Conservation (phyloP, 768 basidiomycete species). For the Amanita fuliginea region DNA sequence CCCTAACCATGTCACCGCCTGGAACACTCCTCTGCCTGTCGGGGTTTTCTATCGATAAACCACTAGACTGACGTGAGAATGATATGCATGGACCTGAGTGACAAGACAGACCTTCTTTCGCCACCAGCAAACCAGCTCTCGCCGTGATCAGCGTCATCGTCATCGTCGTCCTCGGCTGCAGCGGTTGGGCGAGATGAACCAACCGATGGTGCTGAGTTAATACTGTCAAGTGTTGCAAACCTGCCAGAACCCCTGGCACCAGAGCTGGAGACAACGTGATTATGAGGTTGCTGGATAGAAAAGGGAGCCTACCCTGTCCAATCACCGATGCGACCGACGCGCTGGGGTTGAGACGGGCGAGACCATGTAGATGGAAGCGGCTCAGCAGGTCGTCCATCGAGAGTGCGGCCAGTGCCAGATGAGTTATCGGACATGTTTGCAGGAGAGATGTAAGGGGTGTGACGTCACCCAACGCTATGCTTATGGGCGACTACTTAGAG, state of each 20-base stretch:
- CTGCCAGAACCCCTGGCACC: constrained; percentile 12
- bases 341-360: constrained; percentile 23
- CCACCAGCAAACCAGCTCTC: constrained; percentile 92
- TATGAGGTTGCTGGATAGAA: background rate
- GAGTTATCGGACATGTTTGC: constrained; percentile 20
- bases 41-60: constrained; percentile 83
- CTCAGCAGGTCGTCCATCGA: constrained; percentile 37
- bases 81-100: background rate
- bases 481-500: no score
- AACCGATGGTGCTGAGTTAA: constrained; percentile 12
- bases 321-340: constrained; percentile 44
- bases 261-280: constrained; percentile 3
- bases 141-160: constrained; percentile 34
- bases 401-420: constrained; percentile 27
- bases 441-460: background rate
- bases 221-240: constrained; percentile 19
- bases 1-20: constrained; percentile 51
- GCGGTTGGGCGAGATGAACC: constrained; percentile 10
- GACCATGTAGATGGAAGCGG: constrained; percentile 39
- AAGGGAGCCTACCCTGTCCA: constrained; percentile 24
- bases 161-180: constrained; percentile 42
- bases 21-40: constrained; percentile 34
- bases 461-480: no score
- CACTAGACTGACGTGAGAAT: constrained; percentile 35
- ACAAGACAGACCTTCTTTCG: constrained; percentile 59